These are phyloP conservation scores for Leccinum pellstonianum DNA, from an alignment of 768 basidiomycete genomes.

Conservation along the genomic window DNA sequence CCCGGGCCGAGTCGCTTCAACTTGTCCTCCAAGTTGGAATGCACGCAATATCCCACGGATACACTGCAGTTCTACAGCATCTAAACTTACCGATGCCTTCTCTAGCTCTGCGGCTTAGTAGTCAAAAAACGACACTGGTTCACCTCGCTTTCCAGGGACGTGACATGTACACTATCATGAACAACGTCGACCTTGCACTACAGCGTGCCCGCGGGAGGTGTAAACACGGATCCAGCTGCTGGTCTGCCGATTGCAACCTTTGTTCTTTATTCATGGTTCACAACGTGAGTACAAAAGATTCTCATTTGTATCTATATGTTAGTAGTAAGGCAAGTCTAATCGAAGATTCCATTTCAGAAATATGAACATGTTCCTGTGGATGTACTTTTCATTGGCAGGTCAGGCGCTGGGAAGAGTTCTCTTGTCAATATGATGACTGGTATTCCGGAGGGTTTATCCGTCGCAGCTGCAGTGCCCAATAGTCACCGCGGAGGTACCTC, in stretches of 20 bases:
- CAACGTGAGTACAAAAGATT: neutral
- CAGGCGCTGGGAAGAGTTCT: no score
- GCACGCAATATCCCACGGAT: neutral
- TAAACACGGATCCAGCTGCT: neutral
- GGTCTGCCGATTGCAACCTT: neutral
- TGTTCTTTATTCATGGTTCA: neutral
- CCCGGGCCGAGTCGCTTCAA: neutral
- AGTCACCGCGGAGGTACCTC: no score
- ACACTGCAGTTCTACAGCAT: neutral
- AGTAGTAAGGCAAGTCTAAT: no score
- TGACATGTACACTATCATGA: neutral
- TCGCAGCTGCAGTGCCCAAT: no score
- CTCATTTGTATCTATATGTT: no score
- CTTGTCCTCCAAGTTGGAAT: neutral
- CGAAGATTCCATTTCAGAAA: neutral
- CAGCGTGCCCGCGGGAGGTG: neutral
- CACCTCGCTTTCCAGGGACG: neutral
- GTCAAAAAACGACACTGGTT: neutral
- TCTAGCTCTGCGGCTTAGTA: neutral
- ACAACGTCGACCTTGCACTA: neutral
- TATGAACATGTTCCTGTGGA: neutral
- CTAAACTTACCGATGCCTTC: neutral
- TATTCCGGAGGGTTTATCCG: no score
- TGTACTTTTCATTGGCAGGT: no score
- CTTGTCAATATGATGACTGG: no score